Evolutionary conservation across 495 filamentous ascomycete genomes (phyloP).

Genomic region (Neurospora discreta): DNA sequence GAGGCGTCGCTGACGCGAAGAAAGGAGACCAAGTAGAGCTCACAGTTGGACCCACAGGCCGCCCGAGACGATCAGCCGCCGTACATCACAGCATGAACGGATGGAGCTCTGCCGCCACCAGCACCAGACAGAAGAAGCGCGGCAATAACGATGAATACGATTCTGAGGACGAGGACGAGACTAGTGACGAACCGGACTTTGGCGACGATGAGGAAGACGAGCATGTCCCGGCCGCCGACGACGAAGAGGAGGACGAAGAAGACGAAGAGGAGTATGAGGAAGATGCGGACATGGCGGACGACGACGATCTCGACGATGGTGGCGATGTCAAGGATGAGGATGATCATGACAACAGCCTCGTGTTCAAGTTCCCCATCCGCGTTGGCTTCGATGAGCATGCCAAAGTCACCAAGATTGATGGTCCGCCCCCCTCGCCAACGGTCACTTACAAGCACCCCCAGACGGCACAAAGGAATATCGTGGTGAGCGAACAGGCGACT

Average conservation of each 20-base stretch:
- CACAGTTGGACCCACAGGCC: constrained; percentile 18
- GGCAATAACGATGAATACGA: constrained; percentile 53
- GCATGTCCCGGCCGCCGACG: constrained; percentile 23
- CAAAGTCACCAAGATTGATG: constrained; percentile 16
- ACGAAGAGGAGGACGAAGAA: constrained; percentile 39
- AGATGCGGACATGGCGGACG: constrained; percentile 44
- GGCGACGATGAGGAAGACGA: constrained; percentile 52
- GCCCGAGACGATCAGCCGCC: constrained; percentile 31
- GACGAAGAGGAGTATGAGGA: constrained; percentile 47
- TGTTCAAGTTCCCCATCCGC: constrained; percentile 51
- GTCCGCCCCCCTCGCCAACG: constrained; percentile 2
- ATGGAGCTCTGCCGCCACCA: constrained; percentile 27
- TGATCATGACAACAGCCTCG: constrained; percentile 36
- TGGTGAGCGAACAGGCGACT: constrained; percentile 21
- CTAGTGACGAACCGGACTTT: constrained; percentile 44
- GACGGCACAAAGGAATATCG: constrained; percentile 15
- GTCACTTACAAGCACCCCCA: constrained; percentile 12
- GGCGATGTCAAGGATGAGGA: constrained; percentile 10
- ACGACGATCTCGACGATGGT: constrained; percentile 37
- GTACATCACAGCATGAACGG: constrained; percentile 32
- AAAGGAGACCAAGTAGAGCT: constrained; percentile 9
- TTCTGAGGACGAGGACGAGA: constrained; percentile 63
- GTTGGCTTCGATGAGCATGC: constrained; percentile 19
- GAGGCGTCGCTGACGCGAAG: constrained; percentile 4
- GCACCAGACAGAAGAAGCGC: constrained; percentile 42